Evolutionary conservation across 2,329 filamentous ascomycete genomes (phyloP).

Genomic region (Dothistroma septosporum): DNA sequence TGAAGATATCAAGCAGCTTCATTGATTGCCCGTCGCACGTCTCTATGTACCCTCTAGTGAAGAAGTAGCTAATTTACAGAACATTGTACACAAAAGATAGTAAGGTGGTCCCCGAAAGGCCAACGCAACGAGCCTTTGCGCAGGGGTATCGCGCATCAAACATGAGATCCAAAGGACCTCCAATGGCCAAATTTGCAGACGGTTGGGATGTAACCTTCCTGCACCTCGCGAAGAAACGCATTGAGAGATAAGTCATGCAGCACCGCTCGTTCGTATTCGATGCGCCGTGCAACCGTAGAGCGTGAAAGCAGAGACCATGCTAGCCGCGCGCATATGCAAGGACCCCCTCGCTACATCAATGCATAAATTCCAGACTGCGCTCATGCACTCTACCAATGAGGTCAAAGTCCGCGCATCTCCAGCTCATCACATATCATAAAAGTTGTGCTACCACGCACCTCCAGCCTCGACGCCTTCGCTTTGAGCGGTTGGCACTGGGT

Average conservation of each 20-base stretch:
- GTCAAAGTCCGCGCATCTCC: slow-evolving; percentile 9
- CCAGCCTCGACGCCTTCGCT: slow-evolving; percentile 1
- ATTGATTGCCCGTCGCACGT: not conserved
- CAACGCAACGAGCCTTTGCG: not conserved
- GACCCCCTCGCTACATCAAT: slow-evolving; percentile 2
- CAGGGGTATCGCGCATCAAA: not conserved
- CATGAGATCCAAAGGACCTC: not conserved
- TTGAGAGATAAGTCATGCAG: not conserved
- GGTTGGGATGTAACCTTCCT: not conserved
- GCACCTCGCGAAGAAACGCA: not conserved
- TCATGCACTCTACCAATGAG: slow-evolving; percentile 7
- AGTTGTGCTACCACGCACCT: not conserved
- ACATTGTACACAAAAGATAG: not conserved
- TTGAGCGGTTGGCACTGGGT: not conserved
- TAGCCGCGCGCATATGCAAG: slow-evolving; percentile 13
- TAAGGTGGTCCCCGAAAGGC: not conserved
- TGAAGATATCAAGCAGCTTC: not conserved
- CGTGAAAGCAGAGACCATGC: slow-evolving; percentile 17
- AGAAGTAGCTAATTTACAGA: not conserved
- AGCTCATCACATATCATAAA: slow-evolving; percentile 12
- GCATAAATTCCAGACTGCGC: slow-evolving; percentile 1
- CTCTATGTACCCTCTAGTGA: not conserved
- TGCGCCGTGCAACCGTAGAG: slow-evolving; percentile 4
- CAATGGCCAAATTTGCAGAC: not conserved
- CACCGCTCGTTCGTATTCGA: not conserved